Evolutionary conservation across 2,329 filamentous ascomycete species (phyloP).

Genomic region (Cytospora chrysosperma): DNA sequence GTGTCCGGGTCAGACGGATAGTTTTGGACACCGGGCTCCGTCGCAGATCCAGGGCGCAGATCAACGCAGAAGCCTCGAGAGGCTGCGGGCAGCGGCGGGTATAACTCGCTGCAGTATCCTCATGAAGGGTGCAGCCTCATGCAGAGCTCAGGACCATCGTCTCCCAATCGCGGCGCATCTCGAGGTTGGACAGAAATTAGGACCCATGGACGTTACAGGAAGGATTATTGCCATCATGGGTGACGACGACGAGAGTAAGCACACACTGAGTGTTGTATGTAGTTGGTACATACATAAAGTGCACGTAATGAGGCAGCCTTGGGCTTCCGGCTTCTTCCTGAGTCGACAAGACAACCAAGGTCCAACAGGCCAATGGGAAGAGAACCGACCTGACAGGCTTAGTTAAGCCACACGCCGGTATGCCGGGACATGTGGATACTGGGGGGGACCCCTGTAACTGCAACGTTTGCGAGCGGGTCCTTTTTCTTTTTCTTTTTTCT

Average conservation of each 20-base stretch:
- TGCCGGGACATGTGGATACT: background rate
- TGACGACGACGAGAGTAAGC: too few species aligned
- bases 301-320: background rate
- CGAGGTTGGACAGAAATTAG: background rate
- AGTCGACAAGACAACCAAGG: background rate
- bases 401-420: background rate
- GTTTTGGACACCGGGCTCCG: conserved; percentile 3
- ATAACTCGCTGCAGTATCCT: conserved; percentile 3
- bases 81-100: conserved; percentile 5
- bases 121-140: background rate
- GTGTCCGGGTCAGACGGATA: conserved; percentile 11
- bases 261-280: too few species aligned
- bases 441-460: conserved; percentile 2
- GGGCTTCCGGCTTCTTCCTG: conserved; percentile 27
- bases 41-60: background rate
- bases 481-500: too few species aligned
- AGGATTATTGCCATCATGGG: too few species aligned
- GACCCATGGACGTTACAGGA: background rate
- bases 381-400: background rate
- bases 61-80: background rate
- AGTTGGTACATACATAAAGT: too few species aligned
- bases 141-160: background rate
- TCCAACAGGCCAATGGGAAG: conserved; percentile 15
- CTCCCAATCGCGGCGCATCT: background rate
- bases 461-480: too few species aligned